Evolutionary conservation across 352 stramenopile species (phyloP), one percentile per base, ranked within the genome.

Genomic region (Phytophthora tubulina): DNA sequence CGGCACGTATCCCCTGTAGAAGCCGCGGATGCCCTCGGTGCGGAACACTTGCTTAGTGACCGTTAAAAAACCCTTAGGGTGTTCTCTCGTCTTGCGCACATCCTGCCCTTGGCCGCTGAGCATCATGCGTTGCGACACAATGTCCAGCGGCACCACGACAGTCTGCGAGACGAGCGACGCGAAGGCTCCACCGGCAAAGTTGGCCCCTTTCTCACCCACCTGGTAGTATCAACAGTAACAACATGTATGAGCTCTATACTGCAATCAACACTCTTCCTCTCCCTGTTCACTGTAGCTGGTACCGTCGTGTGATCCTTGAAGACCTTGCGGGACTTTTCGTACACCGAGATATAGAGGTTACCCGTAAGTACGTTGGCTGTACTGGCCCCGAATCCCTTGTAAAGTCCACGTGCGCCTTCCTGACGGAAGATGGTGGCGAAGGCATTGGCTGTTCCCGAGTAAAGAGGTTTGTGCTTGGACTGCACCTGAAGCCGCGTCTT

Each of bases 51-150:
- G 69, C 64, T 89, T 88, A 31, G 79, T 86, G 11, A 94, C 85
- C 5, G 70, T 51, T 9, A 94, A 3, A 42, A 96, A 87, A 3
- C 89, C 82, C 35, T 83, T 81, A 17, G 82, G 63, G 15, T 77
- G 79, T 62, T 92, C 82, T 41, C 83, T 75, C 3, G 81, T 92
- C 73, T 85, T 82, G 63, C 77, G 82, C 21, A 80, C 76, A 63
- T 90, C 71, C 48, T 85, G 71, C 45, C 88, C 88, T 72, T 96
- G 89, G 31, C 84, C 86, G 63, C 82, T 88, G 46, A 96, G 86
- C 91, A 97, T 96, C 87, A 97, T 94, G 56, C 85, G 85, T 65
- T 97, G 91, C 49, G 88, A 95, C 61, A 97, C 89, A 57, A 97
- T 95, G 70, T 97, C 91, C 13, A 96, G 79, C 50, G 90, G 88